Percentiles rank a stretch among this genome's conserved stretches.
phyloP scores from a whole-genome alignment of 192 early-diverging fungal genomes.

The Backusella parvicylindrica region DNA sequence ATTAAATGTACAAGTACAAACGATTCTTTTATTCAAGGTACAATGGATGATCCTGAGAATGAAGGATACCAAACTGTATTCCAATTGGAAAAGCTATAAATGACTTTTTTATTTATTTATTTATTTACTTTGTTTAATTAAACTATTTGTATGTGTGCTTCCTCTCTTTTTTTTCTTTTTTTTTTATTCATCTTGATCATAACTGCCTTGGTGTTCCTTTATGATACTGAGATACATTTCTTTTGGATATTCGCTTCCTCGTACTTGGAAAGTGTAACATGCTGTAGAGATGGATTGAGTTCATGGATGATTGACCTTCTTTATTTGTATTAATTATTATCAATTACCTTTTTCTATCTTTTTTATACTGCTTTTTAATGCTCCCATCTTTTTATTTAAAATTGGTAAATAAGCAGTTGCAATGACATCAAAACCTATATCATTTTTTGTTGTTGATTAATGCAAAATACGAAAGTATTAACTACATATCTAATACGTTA shows the following conservation, averaged over 20 bases:
- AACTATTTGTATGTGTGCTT: no score
- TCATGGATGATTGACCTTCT: not conserved
- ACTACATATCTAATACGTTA: constrained; percentile 9
- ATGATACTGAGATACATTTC: constrained; percentile 17
- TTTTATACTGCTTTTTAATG: constrained; percentile 7
- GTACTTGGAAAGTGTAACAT: constrained; percentile 15
- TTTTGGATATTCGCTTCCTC: constrained; percentile 23
- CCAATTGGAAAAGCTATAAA: constrained; percentile 18
- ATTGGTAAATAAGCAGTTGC: not conserved
- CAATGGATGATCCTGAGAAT: constrained; percentile 42
- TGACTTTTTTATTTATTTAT: not conserved
- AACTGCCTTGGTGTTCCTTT: constrained; percentile 6
- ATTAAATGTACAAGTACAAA: constrained; percentile 56
- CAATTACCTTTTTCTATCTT: constrained; percentile 8
- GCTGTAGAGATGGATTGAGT: not conserved
- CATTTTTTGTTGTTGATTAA: not conserved
- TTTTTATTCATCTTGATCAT: not conserved
- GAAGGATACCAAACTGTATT: constrained; percentile 31
- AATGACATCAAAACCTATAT: constrained; percentile 6
- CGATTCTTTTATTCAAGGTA: constrained; percentile 42
- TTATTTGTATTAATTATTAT: not conserved
- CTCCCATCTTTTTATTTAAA: constrained; percentile 9
- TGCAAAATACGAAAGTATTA: not conserved
- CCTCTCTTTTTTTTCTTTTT: not conserved
- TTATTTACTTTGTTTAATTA: no score